Base-by-base conservation (phyloP, 2,329 filamentous ascomycete genomes). In the Exophiala spinifera region DNA sequence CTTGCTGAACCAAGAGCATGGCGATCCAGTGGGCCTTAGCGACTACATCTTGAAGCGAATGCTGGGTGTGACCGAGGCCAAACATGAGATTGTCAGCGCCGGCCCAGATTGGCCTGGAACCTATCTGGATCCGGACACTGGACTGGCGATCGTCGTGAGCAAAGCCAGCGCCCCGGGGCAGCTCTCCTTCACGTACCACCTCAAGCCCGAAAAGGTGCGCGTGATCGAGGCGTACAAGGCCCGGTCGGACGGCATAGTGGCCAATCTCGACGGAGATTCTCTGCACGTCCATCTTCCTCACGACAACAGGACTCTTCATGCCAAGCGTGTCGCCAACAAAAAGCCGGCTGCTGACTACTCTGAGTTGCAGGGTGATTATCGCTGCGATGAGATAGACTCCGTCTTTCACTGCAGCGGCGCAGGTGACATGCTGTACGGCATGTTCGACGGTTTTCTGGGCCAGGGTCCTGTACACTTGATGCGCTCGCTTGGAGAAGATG, bases 361-460 rank as follows among this genome's bases (percentile, higher is more conserved):
- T 4, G 37, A 47, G 4, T 19, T 66, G 7, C 53, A 53, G 14
- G 74, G 74, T 36, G 44, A 55, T 1, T 76, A 74, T 55, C 52
- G 63, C 21, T 72, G 67, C 50, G 62, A 60, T 1, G 72, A 75
- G 34, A 60, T 66, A 1, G 69, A 74, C 4, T 74, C 70, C 3
- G 66, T 57, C 0, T 71, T 77, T 56, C 63, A 65, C 40, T 69
- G 68, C 51, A 62, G 53, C 3, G 71, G 72, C 4, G 58, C 59
- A 4, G 66, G 67, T n/a, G 69, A 65, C 7, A 61, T 72, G 53
- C 49, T 76, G n/a, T 76, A 76, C 51, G 74, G 72, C 5, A 62
- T 64, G 1, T 76, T 76, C 53, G 66, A 71, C 49, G 74, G 74
- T 4, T 76, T 66, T 49, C 60, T 76, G 3, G 74, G 74, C 1